phyloP scores from a whole-genome alignment of 805 yeast genomes.

The Tanozyma kutaoensis region DNA sequence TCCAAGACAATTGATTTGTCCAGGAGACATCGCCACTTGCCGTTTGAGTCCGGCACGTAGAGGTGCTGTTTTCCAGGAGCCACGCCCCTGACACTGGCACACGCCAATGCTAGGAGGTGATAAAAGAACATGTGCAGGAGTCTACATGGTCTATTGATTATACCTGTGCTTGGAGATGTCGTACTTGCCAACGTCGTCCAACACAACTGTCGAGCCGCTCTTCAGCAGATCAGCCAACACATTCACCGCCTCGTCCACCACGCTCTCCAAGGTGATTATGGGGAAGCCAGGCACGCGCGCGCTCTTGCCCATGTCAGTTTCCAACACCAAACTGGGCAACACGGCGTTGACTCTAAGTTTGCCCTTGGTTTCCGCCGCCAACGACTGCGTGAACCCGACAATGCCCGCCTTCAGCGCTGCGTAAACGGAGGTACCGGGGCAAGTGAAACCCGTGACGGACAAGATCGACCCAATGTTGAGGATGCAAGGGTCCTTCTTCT shows the following conservation, averaged over 20 bases:
- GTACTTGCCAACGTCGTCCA: no score
- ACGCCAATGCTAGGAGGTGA: no score
- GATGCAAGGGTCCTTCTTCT: constrained; percentile 5
- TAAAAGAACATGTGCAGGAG: no score
- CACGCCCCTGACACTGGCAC: constrained; percentile 23
- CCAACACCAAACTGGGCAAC: constrained; percentile 52
- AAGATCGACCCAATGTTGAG: constrained; percentile 54
- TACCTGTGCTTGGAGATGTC: no score
- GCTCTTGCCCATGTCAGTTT: constrained; percentile 49
- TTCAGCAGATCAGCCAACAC: no score
- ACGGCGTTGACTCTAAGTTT: constrained; percentile 51
- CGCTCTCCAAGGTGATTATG: no score
- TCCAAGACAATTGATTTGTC: constrained; percentile 55
- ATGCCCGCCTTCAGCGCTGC: constrained; percentile 63
- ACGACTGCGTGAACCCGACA: constrained; percentile 41
- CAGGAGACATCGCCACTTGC: constrained; percentile 55
- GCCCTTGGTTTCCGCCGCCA: constrained; percentile 47
- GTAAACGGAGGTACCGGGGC: constrained; percentile 53
- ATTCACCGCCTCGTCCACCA: no score
- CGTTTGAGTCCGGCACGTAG: constrained; percentile 39
- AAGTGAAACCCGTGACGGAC: constrained; percentile 19
- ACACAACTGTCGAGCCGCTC: no score
- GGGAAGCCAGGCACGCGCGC: no score
- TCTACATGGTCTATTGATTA: no score
- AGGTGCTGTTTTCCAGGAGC: constrained; percentile 22